Percentiles rank a stretch among this genome's conserved stretches.
These are phyloP conservation scores for Pyrenochaeta sp. DNA, from an alignment of 2,329 filamentous ascomycete species.

Conservation along the genomic window DNA sequence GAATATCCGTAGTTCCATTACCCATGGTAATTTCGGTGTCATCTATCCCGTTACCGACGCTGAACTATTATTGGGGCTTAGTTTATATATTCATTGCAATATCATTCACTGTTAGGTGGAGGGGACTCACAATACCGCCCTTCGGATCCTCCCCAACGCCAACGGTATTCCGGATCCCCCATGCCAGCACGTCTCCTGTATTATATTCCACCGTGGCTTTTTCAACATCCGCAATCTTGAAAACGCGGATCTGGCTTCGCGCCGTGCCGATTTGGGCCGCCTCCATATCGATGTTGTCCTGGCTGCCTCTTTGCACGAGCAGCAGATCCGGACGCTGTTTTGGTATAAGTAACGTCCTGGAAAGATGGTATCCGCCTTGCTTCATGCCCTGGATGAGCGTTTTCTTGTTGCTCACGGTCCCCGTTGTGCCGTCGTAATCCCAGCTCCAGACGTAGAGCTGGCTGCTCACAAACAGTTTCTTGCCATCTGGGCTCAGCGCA, in stretches of 20 bases:
- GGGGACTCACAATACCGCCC: conserved; percentile 49
- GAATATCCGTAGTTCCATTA: conserved; percentile 63
- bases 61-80: no score
- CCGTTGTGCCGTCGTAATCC: conserved; percentile 27
- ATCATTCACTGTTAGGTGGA: background rate
- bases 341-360: conserved; percentile 23
- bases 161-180: conserved; percentile 74
- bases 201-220: conserved; percentile 48
- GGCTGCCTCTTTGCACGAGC: conserved; percentile 69
- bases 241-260: conserved; percentile 68
- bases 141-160: conserved; percentile 67
- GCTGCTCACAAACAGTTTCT: conserved; percentile 31
- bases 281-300: conserved; percentile 64
- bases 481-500: conserved; percentile 28
- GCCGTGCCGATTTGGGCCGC: conserved; percentile 61
- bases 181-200: conserved; percentile 61
- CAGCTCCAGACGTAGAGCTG: conserved; percentile 24
- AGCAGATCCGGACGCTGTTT: conserved; percentile 53
- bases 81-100: background rate
- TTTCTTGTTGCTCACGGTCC: conserved; percentile 29
- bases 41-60: conserved; percentile 73
- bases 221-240: conserved; percentile 53
- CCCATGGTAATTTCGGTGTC: no score
- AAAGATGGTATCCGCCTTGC: conserved; percentile 17
- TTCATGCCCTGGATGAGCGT: conserved; percentile 31